Percentiles rank a stretch among this genome's conserved stretches.
phyloP scores from a whole-genome alignment of 2,329 filamentous ascomycete species.

The Claviceps monticola region DNA sequence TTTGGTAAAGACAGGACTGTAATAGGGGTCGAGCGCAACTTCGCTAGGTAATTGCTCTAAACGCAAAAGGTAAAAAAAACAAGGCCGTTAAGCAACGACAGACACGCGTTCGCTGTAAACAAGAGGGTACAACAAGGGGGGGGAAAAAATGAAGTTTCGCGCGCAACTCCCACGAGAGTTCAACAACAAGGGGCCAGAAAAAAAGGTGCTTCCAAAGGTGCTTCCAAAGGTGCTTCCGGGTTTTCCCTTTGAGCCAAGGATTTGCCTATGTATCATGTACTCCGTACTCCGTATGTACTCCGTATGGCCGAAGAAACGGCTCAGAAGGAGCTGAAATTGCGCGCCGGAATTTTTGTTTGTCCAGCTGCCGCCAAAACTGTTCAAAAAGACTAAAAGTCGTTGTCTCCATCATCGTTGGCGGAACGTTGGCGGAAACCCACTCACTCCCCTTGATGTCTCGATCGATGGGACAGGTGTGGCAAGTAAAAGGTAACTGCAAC shows the following conservation, averaged over 20 bases:
- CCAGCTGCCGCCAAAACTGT: neutral
- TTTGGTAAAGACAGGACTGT: neutral
- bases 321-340: slow-evolving; percentile 1
- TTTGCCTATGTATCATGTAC: no score
- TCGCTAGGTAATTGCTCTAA: neutral
- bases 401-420: no score
- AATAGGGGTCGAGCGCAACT: neutral
- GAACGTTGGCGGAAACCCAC: no score
- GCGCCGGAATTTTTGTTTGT: slow-evolving; percentile 1
- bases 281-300: no score
- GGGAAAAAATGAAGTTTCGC: neutral
- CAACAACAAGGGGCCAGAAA: neutral
- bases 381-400: no score
- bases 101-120: no score
- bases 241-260: neutral
- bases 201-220: no score
- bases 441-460: no score
- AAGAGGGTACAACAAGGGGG: no score
- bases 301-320: neutral
- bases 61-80: neutral
- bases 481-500: no score
- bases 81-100: neutral
- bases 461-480: no score
- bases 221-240: neutral
- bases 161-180: neutral